Percentiles rank a stretch among this genome's conserved stretches.
phyloP scores from a whole-genome alignment of 2,329 filamentous ascomycete genomes.

The Beauveria sp. region DNA sequence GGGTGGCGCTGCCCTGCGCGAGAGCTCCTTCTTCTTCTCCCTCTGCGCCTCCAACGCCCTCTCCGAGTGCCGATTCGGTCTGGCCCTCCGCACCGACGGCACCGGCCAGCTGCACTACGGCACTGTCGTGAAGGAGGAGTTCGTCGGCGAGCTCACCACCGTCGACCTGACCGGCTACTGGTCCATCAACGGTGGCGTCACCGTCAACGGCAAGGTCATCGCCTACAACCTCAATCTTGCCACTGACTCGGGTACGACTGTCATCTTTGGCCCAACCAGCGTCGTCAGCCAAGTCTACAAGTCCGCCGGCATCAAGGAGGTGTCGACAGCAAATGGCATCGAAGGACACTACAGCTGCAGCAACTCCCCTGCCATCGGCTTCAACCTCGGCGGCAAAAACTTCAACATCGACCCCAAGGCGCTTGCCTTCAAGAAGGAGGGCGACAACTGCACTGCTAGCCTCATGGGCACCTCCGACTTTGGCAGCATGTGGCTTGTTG shows the following conservation, averaged over 20 bases:
- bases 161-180: constrained; percentile 7
- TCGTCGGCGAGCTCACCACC: constrained; percentile 9
- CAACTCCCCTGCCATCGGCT: constrained; percentile 14
- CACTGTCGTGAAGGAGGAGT: constrained; percentile 11
- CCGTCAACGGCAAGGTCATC: constrained; percentile 11
- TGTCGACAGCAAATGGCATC: constrained; percentile 10
- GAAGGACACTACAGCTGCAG: constrained; percentile 15
- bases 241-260: constrained; percentile 16
- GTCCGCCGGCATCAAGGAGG: constrained; percentile 12
- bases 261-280: constrained; percentile 15
- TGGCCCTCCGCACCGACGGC: constrained; percentile 14
- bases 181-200: constrained; percentile 12
- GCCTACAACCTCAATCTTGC: constrained; percentile 1
- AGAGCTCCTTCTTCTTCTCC: constrained; percentile 14
- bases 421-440: constrained; percentile 13
- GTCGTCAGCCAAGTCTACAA: constrained; percentile 13
- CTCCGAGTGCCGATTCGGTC: constrained; percentile 16
- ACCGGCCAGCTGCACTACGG: constrained; percentile 17
- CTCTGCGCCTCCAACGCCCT: constrained; percentile 15
- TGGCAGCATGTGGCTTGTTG: constrained; percentile 15
- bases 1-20: constrained; percentile 5
- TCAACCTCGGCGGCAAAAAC: constrained; percentile 12
- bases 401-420: constrained; percentile 16
- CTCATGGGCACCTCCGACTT: constrained; percentile 12
- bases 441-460: constrained; percentile 16